Evolutionary conservation across 140 eudicot genomes (phyloP).

Genomic region (Ambrosia hybrid): DNA sequence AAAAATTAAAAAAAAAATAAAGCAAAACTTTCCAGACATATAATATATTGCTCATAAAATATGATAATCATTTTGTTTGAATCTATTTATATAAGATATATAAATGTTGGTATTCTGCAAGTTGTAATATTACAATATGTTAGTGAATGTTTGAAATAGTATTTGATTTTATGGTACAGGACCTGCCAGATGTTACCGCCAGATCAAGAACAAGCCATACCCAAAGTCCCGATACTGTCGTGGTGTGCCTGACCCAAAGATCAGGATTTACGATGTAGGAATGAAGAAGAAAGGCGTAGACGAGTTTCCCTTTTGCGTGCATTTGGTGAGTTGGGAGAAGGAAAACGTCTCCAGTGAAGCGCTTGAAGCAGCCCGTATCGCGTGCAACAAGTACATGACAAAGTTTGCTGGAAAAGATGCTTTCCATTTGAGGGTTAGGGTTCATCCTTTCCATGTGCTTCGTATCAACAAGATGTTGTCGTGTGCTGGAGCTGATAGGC

Average conservation of each 20-base stretch:
- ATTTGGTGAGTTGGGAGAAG: conserved; percentile 14
- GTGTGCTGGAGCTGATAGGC: conserved; percentile 22
- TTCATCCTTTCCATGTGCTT: conserved; percentile 17
- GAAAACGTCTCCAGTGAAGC: conserved; percentile 21
- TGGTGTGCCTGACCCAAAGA: conserved; percentile 18
- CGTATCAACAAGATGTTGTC: conserved; percentile 22
- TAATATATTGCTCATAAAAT: too few relatives aligned
- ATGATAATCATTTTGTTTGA: neutral
- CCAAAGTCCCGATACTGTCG: conserved; percentile 15
- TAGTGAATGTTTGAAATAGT: neutral
- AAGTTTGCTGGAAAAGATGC: conserved; percentile 17
- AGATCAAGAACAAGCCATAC: conserved; percentile 19
- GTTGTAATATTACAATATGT: neutral
- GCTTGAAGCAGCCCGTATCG: conserved; percentile 18
- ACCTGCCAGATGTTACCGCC: conserved; percentile 15
- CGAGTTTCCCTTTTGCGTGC: conserved; percentile 11
- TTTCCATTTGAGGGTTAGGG: conserved; percentile 17
- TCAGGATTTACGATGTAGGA: conserved; percentile 7
- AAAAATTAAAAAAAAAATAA: too few relatives aligned
- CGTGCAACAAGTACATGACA: conserved; percentile 21
- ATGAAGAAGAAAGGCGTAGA: conserved; percentile 14
- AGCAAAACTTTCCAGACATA: too few relatives aligned
- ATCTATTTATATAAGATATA: neutral
- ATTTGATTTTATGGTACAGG: neutral
- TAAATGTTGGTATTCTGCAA: neutral